These are phyloP conservation scores for Tolypocladium capitatum DNA, from an alignment of 2,329 filamentous ascomycete species.

Conservation along the genomic window DNA sequence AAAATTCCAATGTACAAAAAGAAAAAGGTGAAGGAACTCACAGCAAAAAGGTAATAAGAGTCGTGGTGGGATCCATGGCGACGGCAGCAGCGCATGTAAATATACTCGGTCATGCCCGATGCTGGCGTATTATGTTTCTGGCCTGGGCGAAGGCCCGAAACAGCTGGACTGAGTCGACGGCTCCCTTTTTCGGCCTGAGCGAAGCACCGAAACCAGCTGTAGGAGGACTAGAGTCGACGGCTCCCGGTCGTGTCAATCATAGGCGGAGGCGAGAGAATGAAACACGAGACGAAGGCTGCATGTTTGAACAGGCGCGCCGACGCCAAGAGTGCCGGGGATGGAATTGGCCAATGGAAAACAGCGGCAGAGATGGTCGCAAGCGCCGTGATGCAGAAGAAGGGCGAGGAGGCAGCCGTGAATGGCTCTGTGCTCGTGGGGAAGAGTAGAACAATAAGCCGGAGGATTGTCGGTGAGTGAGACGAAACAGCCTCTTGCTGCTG, in stretches of 20 bases:
- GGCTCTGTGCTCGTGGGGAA: not conserved
- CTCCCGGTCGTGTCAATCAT: slow-evolving; percentile 5
- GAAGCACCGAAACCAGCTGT: not conserved
- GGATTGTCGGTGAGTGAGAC: not conserved
- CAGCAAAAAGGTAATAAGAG: slow-evolving; percentile 57
- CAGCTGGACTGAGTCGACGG: not conserved
- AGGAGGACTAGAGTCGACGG: not conserved
- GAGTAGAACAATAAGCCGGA: not conserved
- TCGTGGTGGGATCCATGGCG: slow-evolving; percentile 46
- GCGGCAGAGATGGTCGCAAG: slow-evolving; percentile 7
- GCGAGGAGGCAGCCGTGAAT: not conserved
- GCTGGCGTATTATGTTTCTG: not conserved
- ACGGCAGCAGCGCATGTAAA: slow-evolving; percentile 2
- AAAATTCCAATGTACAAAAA: not conserved
- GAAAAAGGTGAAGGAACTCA: slow-evolving; percentile 28
- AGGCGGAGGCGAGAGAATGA: slow-evolving; percentile 8
- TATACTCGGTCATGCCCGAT: not conserved
- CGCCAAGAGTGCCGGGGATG: slow-evolving; percentile 7
- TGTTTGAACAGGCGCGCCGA: slow-evolving; percentile 11
- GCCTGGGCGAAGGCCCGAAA: not conserved
- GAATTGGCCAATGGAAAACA: slow-evolving; percentile 2
- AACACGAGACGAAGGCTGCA: slow-evolving; percentile 12
- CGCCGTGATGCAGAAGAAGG: slow-evolving; percentile 8
- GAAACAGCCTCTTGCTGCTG: not conserved
- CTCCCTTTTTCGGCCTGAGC: not conserved